Evolutionary conservation across 148 eudicot genomes (phyloP), one percentile per base, ranked within the genome.

Genomic region (Nepenthes mirabilis): DNA sequence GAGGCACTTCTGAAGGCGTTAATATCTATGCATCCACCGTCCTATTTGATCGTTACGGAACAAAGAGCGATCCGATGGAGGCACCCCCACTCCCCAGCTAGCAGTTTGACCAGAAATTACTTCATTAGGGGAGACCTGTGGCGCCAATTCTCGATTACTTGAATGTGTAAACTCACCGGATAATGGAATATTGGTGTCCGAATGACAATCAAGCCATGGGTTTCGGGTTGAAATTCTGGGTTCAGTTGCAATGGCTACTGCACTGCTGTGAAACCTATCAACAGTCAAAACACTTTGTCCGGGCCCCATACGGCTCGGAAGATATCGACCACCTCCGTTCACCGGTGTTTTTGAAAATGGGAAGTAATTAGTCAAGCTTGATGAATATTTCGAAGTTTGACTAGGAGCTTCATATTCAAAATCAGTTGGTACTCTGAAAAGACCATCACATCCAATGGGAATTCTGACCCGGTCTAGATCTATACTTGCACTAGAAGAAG

Each of bases 361-460:
- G 69, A 36, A 51, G 47, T 58, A 47, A 72, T 63, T 69, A 14
- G 69, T 47, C 36, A 63, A 60, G 62, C 64, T 70, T 36, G 70
- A 65, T 52, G 40, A 63, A 45, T 66, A 48, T 50, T 56, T 65
- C 14, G 68, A 68, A 61, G 61, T 55, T 58, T 36, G 81, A 47
- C 43, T 40, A 52, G 78, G 72, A 65, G 63, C 67, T 72, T 73
- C 80, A 59, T 33, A 59, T 36, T 73, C 71, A 65, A 64, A 64
- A 77, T 81, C 82, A 32, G 77, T 76, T 37, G 94, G 97, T 60
- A 88, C 79, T 65, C 90, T 71, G 74, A 85, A 91, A 70, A 91
- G 83, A 13, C 71, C 80, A 53, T 80, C 70, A 70, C 71, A 78
- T 58, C 76, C 80, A 14, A 73, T 54, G 45, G 83, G 83, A 63